phyloP scores from a whole-genome alignment of 257 asterid genomes.

The Solanum sitiens region DNA sequence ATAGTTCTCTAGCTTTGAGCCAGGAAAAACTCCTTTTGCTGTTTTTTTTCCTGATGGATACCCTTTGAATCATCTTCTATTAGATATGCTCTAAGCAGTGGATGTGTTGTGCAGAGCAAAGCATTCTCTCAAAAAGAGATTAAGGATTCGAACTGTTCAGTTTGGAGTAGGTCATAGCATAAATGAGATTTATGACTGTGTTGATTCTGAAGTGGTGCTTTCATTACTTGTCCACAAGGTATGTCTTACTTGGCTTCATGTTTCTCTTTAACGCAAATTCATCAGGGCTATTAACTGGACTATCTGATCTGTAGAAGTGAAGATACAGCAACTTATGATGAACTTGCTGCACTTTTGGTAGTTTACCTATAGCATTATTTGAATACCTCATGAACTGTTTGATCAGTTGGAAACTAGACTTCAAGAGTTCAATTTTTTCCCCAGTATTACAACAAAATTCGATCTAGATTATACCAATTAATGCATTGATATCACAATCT shows the following conservation, averaged over 20 bases:
- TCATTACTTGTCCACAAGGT: slow-evolving; percentile 93
- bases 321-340: not conserved
- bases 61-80: not conserved
- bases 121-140: slow-evolving; percentile 77
- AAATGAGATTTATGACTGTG: slow-evolving; percentile 77
- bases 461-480: not conserved
- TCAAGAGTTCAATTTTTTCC: not conserved
- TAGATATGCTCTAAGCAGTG: not conserved
- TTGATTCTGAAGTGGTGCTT: slow-evolving; percentile 91
- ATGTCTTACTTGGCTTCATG: not conserved
- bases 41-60: not conserved
- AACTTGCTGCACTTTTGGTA: not conserved
- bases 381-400: not conserved
- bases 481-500: not conserved
- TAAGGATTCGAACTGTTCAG: slow-evolving; percentile 86
- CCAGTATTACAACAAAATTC: not conserved
- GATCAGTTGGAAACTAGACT: not conserved
- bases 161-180: slow-evolving; percentile 62
- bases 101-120: slow-evolving; percentile 42
- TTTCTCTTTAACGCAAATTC: not conserved
- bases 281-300: not conserved
- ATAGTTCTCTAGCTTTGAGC: not conserved
- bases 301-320: not conserved
- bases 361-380: not conserved
- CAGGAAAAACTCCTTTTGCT: not conserved